Base-by-base conservation (phyloP, 257 asterid genomes). In the Solanum chmielewskii region DNA sequence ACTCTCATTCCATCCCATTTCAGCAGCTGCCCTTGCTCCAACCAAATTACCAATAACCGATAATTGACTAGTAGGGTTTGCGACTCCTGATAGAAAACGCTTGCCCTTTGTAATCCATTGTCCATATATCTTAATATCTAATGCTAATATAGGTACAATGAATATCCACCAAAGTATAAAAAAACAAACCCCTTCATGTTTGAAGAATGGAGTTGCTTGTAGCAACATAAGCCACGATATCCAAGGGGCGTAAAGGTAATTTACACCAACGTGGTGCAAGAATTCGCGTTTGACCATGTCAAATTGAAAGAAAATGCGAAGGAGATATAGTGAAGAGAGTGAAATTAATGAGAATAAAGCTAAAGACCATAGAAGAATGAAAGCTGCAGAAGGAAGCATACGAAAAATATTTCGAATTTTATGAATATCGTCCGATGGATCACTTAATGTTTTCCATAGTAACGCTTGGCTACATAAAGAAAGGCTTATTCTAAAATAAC, bases 401-500 rank as follows among this genome's bases (percentile, higher is more conserved):
- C 14, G 90, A 73, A 39, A 89, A 33, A 31, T 23, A 21, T 29
- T 69, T 71, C 25, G 86, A 69, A 18, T 89, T 21, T 20, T 77
- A 85, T 39, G 89, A 21, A 47, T 86, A 73, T 16, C 85, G 29
- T 76, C 87, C 18, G 87, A 68, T 52, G 83, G 87, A 29, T 90
- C 87, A n/a, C 59, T 56, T 49, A 92, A 84, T 3, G 89, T 91
- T 47, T 89, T 92, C 95, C 95, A 93, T 13, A 92, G 86, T 59
- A 93, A 84, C 2, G 90, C 93, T 86, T 93, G 95, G 71, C 87
- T 86, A 16, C 93, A 90, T 13, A 86, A 41, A 33, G 94, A 87
- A 25, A 93, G 86, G 39, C 90, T 88, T 83, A 93, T 91, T 83
- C 91, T 88, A 89, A 93, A 93, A 85, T 90, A 92, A 41, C 93